Evolutionary conservation across 148 eudicot genomes (phyloP), one percentile per base, ranked within the genome.

Genomic region (Rhododendron molle): DNA sequence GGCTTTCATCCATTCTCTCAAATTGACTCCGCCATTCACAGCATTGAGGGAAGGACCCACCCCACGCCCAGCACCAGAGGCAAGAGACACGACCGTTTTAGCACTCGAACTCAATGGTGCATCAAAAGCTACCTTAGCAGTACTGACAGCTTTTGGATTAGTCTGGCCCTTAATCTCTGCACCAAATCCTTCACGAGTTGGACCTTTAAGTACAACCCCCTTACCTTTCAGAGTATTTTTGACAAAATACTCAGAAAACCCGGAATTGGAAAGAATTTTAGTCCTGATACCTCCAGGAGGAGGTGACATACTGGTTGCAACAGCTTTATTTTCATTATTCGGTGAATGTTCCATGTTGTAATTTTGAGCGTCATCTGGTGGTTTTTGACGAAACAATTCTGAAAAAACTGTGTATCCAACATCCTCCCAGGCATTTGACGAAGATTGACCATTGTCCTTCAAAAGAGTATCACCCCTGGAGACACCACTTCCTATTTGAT

Each of bases 1-100:
- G 78, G 92, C 81, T 84, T 88, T 92, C 86, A 97, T 90, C 96
- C 96, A 93, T 84, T 93, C 94, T 92, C 96, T 95, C 89, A 97
- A 86, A 92, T 85, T 91, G n/a, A 92, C 89, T 26, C 93, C 94
- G 82, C 86, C 93, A 77, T 36, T 85, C 78, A 56, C 81, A 60
- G 82, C 78, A 34, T 90, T 87, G 36, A 82, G 28, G 76, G 84
- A 40, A 81, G 44, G 65, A 88, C 78, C 54, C 52, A 71, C n/a
- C 80, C 50, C 82, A 82, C 78, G 71, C 23, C 88, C 82, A 36
- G 81, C 62, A 67, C 71, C 84, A 44, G 21, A 28, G 23, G 86
- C 46, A 80, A 83, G 87, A 81, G 87, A 85, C 65, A 58, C 16
- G 3, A 78, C 46, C 58, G 86, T 73, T 74, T 86, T 84, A 79